Percentiles rank a stretch among this genome's conserved stretches.
phyloP scores from a whole-genome alignment of 179 eudicot species.

The Silene noctiflora region DNA sequence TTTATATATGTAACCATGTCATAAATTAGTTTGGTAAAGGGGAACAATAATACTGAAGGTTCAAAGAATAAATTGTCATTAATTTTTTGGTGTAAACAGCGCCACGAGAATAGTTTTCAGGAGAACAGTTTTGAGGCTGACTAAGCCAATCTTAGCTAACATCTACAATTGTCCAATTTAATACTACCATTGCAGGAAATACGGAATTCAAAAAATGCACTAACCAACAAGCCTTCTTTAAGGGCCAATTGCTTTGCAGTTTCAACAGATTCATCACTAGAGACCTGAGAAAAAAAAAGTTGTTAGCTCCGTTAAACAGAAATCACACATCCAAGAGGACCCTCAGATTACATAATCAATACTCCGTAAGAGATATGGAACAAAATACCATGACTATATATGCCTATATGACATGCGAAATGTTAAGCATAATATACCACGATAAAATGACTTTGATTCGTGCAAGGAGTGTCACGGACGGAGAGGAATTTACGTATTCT shows the following conservation, averaged over 20 bases:
- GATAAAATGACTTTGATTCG: background rate
- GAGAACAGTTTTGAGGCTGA: background rate
- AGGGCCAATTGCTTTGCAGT: conserved; percentile 91
- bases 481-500: background rate
- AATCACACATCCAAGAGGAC: conserved; percentile 1
- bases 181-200: background rate
- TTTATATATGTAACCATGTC: too few species aligned
- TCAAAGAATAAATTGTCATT: background rate
- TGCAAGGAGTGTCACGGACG: background rate
- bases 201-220: conserved; percentile 24
- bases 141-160: too few species aligned
- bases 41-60: background rate
- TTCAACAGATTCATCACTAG: conserved; percentile 93
- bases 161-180: too few species aligned
- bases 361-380: background rate
- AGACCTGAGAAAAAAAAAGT: conserved; percentile 48
- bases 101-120: background rate
- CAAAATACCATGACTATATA: background rate
- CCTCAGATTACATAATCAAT: background rate
- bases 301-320: conserved; percentile 1
- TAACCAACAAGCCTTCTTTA: conserved; percentile 94
- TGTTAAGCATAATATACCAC: background rate
- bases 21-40: too few species aligned
- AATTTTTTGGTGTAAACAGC: background rate
- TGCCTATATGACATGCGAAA: background rate